phyloP scores from a whole-genome alignment of 2,329 filamentous ascomycete species.

The Colletotrichum cordylinicola region DNA sequence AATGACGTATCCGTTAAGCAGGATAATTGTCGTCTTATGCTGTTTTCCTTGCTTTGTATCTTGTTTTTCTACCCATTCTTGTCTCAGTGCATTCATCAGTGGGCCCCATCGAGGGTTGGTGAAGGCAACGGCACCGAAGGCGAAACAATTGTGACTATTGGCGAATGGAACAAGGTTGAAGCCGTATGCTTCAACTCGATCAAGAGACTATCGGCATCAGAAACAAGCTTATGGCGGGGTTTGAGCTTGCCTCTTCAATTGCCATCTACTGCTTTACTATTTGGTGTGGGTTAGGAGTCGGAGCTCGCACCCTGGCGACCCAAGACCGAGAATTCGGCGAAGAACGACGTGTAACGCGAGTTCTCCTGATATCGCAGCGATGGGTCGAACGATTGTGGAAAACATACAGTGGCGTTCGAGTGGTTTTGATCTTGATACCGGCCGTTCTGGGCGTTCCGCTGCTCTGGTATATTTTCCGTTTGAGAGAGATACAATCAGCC shows the following conservation, averaged over 20 bases:
- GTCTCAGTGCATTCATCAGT: conserved; percentile 27
- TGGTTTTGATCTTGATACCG: not conserved
- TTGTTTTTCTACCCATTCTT: conserved; percentile 30
- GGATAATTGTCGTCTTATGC: not conserved
- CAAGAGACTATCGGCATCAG: not conserved
- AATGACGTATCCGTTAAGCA: not conserved
- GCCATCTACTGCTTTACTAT: not conserved
- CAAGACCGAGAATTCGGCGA: not conserved
- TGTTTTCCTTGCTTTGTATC: not conserved
- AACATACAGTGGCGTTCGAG: not conserved
- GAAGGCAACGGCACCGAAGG: not conserved
- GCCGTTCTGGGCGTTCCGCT: not conserved
- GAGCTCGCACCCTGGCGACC: not conserved
- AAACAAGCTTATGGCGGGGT: not conserved
- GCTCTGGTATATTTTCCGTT: not conserved
- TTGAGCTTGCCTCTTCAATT: not conserved
- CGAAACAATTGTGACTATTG: not conserved
- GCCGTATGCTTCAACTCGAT: not conserved
- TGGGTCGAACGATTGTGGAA: not conserved
- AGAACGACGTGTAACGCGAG: not conserved
- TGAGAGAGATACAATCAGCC: not conserved
- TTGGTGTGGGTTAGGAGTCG: not conserved
- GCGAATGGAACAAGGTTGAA: not conserved
- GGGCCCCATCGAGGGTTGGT: conserved; percentile 19
- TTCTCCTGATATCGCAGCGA: not conserved